Conservation (phyloP, 345 rosid genomes). For the Heritiera littoralis region DNA sequence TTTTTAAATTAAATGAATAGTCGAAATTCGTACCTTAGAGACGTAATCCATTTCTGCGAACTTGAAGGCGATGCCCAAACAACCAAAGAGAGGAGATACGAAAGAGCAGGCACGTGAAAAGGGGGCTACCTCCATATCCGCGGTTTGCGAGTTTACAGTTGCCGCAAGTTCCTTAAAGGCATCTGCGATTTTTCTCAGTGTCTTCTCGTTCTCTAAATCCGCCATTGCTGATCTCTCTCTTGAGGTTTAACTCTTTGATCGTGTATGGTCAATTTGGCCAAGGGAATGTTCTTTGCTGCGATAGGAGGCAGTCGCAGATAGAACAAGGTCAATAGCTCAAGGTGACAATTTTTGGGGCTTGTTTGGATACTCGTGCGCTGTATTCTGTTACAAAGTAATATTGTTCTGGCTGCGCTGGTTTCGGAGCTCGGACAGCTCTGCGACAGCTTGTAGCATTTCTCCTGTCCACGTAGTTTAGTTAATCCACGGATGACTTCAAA, state of each 20-base stretch:
- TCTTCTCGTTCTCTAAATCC: constrained; percentile 42
- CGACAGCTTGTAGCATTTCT: not conserved
- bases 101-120: constrained; percentile 86
- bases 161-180: constrained; percentile 66
- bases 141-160: constrained; percentile 40
- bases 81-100: constrained; percentile 91
- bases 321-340: not conserved
- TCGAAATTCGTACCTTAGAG: constrained; percentile 58
- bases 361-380: not conserved
- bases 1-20: not conserved
- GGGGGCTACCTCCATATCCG: constrained; percentile 60
- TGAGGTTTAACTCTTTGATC: not conserved
- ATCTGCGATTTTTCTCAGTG: constrained; percentile 58
- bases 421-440: not conserved
- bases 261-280: not conserved
- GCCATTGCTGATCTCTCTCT: constrained; percentile 38
- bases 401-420: not conserved
- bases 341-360: not conserved
- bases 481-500: not conserved
- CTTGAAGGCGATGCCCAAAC: constrained; percentile 93
- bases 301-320: not conserved
- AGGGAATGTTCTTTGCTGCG: constrained; percentile 1
- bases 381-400: not conserved
- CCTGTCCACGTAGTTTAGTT: not conserved
- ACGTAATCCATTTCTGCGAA: constrained; percentile 95